Evolutionary conservation across 2,329 filamentous ascomycete genomes (phyloP), one percentile per base, ranked within the genome.

Genomic region (Phialemonium atrogriseum): DNA sequence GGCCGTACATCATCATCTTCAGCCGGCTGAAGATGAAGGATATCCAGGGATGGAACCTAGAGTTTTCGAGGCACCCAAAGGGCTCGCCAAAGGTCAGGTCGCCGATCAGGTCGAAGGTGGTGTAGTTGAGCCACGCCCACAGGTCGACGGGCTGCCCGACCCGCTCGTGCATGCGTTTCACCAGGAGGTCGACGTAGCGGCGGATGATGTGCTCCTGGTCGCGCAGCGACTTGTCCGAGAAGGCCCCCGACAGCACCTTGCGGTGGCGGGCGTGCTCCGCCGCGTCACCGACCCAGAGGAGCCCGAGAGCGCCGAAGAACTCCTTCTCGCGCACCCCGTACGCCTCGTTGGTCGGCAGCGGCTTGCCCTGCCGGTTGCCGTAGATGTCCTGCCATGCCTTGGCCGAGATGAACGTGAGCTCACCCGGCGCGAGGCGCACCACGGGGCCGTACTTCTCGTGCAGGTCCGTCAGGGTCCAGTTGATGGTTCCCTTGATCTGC

Each of bases 341-440:
- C n/a, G n/a, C n/a, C n/a, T n/a, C n/a, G n/a, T n/a, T n/a, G n/a
- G n/a, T n/a, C n/a, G n/a, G n/a, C n/a, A n/a, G n/a, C 17, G 15
- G 25, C 25, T 10, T 27, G 15, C 8, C 15, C 25, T 4, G 25
- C 12, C 37, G 45, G 27, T 46, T 45, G 14, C 53, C 52, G 34
- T 59, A 59, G 24, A 64, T 59, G 25, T 63, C 55, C 38, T 55
- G 51, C 52, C 54, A 62, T 9, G 40, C 38, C 3, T 48, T 35
- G 1, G 47, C 42, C 14, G 40, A 33, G 30, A 47, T 51, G 44
- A 61, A 66, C 2, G 58, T 56, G 11, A 68, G 46, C 36, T 65
- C 56, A 27, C 59, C 49, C 0, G 64, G 63, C 3, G 50, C 51
- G 17, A 61, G 40, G 6, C 64, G 59, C 10, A 68, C 56, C 2